phyloP scores from a whole-genome alignment of 2,329 filamentous ascomycete species.

The Ophiosphaerella korrae region DNA sequence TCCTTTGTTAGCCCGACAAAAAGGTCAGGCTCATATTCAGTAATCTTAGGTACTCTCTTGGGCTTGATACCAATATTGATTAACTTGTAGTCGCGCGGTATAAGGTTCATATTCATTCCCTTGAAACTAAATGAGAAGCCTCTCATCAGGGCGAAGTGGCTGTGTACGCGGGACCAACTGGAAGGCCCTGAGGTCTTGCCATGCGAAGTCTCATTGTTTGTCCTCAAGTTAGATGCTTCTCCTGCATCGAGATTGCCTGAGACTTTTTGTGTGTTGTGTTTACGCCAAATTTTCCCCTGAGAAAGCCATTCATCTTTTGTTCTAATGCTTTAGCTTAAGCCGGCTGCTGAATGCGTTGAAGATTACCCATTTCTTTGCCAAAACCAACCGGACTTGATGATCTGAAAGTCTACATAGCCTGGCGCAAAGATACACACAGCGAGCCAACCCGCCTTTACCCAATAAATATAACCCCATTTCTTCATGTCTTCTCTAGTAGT shows the following conservation, averaged over 20 bases:
- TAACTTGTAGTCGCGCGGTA: background rate
- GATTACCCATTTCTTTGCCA: background rate
- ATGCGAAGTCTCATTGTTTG: too few relatives aligned
- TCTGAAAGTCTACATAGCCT: background rate
- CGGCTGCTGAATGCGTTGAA: slow-evolving; percentile 1
- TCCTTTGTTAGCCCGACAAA: slow-evolving; percentile 3
- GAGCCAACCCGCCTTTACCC: background rate
- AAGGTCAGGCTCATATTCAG: background rate
- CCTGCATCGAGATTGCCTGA: background rate
- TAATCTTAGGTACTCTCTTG: background rate
- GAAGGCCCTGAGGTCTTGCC: background rate
- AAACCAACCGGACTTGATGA: background rate
- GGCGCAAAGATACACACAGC: slow-evolving; percentile 7
- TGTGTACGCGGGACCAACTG: slow-evolving; percentile 13
- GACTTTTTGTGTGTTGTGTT: background rate
- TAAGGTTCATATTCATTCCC: background rate
- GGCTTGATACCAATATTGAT: slow-evolving; percentile 2
- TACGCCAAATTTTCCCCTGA: background rate
- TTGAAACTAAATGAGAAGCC: slow-evolving; percentile 9
- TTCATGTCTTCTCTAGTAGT: slow-evolving; percentile 8
- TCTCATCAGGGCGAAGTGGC: slow-evolving; percentile 17
- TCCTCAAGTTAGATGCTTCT: background rate
- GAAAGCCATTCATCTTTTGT: background rate
- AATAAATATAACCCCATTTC: slow-evolving; percentile 8
- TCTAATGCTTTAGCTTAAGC: background rate